Evolutionary conservation across 768 basidiomycete species (phyloP), one percentile per base, ranked within the genome.

Genomic region (Chalciporus pseudorubinellus): DNA sequence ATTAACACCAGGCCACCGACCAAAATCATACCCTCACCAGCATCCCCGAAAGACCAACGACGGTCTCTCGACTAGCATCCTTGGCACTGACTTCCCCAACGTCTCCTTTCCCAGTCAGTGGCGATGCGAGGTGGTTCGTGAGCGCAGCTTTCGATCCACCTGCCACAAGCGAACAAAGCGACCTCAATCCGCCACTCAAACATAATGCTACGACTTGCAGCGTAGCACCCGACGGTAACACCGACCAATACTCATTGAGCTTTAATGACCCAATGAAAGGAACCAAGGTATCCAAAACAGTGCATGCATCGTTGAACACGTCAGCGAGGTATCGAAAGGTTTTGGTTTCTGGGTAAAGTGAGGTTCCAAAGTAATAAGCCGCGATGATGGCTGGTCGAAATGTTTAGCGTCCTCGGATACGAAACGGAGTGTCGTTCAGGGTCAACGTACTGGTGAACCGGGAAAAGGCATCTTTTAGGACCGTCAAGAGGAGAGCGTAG

Each of bases 1-100:
- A 28, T 53, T 18, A 3, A 46, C 29, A 29, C 9, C 9, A 20
- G 14, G 33, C 8, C 20, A 34, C 18, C 6, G 21, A 14, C 24
- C 19, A 46, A 9, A 12, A 3, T 33, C 14, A 6, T 26, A 19
- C n/a, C 6, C 81, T 61, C 50, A 86, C 86, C 64, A 87, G 60
- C 79, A 86, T 83, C 18, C 86, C 85, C 1, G 82, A 59, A 26
- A 88, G 76, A 1, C 81, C 82, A 3, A 89, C 68, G 0, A 87
- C 80, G 0, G 86, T 88, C 66, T 87, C 85, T 54, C 84, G 83
- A 64, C 85, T 87, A 0, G 81, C 76, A 52, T 85, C 85, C 60
- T 89, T 89, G 1, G 85, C 85, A 51, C 81, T 86, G 38, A 87
- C 69, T 57, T 88, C 86, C 1, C 85, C 85, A 12, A 87, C 71